Percentiles rank a stretch among this genome's conserved stretches.
Evolutionary conservation across 495 filamentous ascomycete genomes (phyloP).

Genomic region (Xylaria scruposa): DNA sequence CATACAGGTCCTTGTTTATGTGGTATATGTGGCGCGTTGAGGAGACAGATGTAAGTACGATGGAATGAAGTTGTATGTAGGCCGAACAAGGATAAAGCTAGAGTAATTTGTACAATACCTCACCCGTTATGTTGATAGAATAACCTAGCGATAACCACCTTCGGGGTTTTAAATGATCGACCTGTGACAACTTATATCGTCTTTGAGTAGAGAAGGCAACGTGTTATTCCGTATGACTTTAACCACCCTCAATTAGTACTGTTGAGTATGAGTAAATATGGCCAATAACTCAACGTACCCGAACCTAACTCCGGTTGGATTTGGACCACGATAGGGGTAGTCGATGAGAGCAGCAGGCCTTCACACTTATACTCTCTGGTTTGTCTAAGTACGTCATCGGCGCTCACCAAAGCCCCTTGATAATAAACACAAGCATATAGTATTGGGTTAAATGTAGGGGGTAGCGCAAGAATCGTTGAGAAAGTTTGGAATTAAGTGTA

Average conservation of each 20-base stretch:
- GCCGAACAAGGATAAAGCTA: not conserved
- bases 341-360: not conserved
- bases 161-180: not conserved
- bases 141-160: not conserved
- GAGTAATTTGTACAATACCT: not conserved
- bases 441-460: not conserved
- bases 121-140: not conserved
- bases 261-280: not conserved
- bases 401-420: not conserved
- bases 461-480: not conserved
- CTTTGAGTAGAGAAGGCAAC: not conserved
- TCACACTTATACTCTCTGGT: not conserved
- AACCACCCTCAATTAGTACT: not conserved
- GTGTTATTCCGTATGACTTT: not conserved
- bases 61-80: constrained; percentile 52
- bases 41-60: constrained; percentile 72
- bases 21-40: constrained; percentile 76
- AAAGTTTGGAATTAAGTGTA: not conserved
- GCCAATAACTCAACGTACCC: not conserved
- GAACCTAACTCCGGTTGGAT: not conserved
- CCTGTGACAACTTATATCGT: not conserved
- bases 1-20: constrained; percentile 72
- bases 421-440: not conserved
- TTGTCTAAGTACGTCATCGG: not conserved
- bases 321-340: not conserved